Percentiles rank a stretch among this genome's conserved stretches.
phyloP scores from a whole-genome alignment of 2,329 filamentous ascomycete species.

The Calcarisporium arbuscula region DNA sequence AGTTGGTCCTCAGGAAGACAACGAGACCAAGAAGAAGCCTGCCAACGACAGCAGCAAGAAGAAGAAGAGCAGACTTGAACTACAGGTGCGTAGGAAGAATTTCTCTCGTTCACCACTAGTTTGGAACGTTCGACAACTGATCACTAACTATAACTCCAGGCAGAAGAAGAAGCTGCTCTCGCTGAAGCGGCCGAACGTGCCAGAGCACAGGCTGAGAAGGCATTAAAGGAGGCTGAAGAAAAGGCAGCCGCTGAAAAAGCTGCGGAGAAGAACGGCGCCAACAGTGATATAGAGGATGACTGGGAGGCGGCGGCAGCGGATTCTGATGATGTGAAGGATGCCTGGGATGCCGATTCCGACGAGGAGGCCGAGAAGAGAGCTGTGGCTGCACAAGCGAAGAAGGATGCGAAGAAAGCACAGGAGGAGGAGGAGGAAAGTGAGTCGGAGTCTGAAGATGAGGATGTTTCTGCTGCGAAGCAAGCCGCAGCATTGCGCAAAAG shows the following conservation, averaged over 20 bases:
- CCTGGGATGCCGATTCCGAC: conserved; percentile 84
- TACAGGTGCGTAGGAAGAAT: neutral
- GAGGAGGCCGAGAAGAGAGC: conserved; percentile 51
- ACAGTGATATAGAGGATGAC: too few species aligned
- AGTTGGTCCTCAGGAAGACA: conserved; percentile 56
- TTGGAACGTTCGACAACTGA: neutral
- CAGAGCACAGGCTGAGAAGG: conserved; percentile 59
- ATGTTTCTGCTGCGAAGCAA: conserved; percentile 63
- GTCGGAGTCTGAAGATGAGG: conserved; percentile 65
- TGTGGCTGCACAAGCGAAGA: conserved; percentile 17
- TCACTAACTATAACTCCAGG: conserved; percentile 28
- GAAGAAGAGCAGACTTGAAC: conserved; percentile 41
- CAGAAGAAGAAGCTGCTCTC: conserved; percentile 72
- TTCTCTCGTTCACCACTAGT: too few species aligned
- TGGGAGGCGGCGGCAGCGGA: conserved; percentile 44
- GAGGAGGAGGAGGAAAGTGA: conserved; percentile 30
- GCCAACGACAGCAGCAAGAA: conserved; percentile 78
- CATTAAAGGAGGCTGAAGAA: conserved; percentile 54
- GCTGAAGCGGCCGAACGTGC: conserved; percentile 74
- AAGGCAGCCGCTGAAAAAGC: conserved; percentile 53
- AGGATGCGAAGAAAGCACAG: conserved; percentile 42
- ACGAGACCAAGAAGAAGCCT: conserved; percentile 70
- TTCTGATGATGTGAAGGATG: conserved; percentile 79
- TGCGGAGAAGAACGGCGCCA: too few species aligned
- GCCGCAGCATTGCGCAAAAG: conserved; percentile 75